Evolutionary conservation across 495 filamentous ascomycete species (phyloP).

Genomic region (Penicillium verhagenii): DNA sequence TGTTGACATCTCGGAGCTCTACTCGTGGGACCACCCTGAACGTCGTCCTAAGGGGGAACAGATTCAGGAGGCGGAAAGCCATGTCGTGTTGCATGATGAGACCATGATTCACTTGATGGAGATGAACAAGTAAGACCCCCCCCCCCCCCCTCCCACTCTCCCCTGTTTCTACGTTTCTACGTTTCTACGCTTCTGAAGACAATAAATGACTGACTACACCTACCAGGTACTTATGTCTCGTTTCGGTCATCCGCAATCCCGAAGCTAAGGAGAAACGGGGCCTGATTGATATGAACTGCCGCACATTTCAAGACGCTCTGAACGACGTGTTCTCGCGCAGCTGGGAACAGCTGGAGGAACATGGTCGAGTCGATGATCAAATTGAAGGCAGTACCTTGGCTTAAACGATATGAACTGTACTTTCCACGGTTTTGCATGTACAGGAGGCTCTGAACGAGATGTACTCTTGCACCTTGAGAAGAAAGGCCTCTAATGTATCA

Average conservation of each 20-base stretch:
- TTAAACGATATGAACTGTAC: neutral
- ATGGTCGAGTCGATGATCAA: neutral
- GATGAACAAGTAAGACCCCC: slow-evolving; percentile 72
- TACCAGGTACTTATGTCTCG: slow-evolving; percentile 63
- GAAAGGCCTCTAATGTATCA: too few relatives aligned
- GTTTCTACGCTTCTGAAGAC: neutral
- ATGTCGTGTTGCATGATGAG: slow-evolving; percentile 75
- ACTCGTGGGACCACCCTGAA: slow-evolving; percentile 69
- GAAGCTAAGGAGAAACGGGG: slow-evolving; percentile 56
- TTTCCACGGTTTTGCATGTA: neutral
- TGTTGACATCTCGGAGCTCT: slow-evolving; percentile 92
- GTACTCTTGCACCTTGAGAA: neutral
- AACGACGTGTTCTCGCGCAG: slow-evolving; percentile 55
- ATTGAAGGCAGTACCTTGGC: neutral
- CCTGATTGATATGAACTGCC: slow-evolving; percentile 61
- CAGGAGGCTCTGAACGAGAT: neutral
- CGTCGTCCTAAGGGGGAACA: slow-evolving; percentile 60
- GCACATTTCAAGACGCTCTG: slow-evolving; percentile 58
- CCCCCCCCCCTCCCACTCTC: too few relatives aligned
- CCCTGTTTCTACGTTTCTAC: too few relatives aligned
- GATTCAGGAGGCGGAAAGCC: slow-evolving; percentile 74
- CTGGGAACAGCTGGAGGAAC: slow-evolving; percentile 34
- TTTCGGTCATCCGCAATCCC: slow-evolving; percentile 70
- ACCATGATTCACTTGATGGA: slow-evolving; percentile 83
- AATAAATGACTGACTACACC: slow-evolving; percentile 12